Base-by-base conservation (phyloP, 2,329 filamentous ascomycete species). In the Torrubiella hemipterigena region DNA sequence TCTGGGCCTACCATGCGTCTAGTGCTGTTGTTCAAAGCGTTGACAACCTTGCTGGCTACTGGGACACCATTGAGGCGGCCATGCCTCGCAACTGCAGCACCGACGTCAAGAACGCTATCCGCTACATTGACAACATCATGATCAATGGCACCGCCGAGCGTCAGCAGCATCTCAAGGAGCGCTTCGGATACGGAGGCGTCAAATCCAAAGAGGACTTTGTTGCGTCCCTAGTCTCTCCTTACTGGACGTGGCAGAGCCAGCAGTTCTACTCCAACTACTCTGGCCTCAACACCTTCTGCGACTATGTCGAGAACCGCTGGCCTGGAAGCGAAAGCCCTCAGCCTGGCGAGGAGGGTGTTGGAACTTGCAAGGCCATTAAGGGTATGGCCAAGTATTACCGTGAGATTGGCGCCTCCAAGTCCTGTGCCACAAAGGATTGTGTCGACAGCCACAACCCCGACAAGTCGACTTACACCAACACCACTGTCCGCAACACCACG, bases 11-110 rank as follows among this genome's bases (percentile, higher is more conserved):
- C 7, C 84, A 91, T 29, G 76, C 77, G 0, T 83, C 79, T 0
- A 86, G 80, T 1, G 83, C 80, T 3, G 80, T 87, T 2, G 80
- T 79, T 0, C 68, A 76, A 42, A 80, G 82, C 4, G 78, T 86
- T 35, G 74, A 70, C 41, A 78, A 86, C 42, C 83, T 76, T 54
- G 86, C 79, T 61, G 46, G 63, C 41, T 70, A 69, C 46, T 65
- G 51, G 32, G 56, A 61, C 30, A 61, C 61, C 2, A 54, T 63
- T 2, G 52, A 58, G 11, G 41, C 57, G 11, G 68, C 54, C 22
- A 55, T 56, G 2, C 65, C 66, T 50, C 48, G 61, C 3, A 68
- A 71, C 30, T 89, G 82, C 49, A 67, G 84, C 29, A 52, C 59
- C 2, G 65, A 68, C 6, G 74, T 75, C 2, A 70, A 77, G 43